A percentile compares a stretch with the other conserved stretches of the same genome.
Evolutionary conservation across 495 filamentous ascomycete species (phyloP).

Genomic region (Xylaria scruposa): DNA sequence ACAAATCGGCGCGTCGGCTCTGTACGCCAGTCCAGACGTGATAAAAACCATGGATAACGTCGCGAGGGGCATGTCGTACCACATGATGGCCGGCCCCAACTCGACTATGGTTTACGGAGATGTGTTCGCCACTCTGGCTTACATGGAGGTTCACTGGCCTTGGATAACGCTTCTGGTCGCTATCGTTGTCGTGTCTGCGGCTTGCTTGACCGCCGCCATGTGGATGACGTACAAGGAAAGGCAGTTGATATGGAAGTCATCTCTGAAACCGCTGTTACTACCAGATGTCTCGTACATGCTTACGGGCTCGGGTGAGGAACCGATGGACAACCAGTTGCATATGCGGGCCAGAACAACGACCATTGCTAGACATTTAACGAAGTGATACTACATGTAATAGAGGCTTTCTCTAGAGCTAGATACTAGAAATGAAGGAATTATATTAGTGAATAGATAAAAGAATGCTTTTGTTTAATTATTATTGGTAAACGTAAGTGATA

Average conservation of each 20-base stretch:
- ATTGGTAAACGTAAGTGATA: no score
- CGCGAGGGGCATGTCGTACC: slow-evolving; percentile 16
- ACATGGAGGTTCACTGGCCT: slow-evolving; percentile 7
- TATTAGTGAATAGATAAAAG: not conserved
- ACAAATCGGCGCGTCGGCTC: slow-evolving; percentile 9
- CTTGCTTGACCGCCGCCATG: not conserved
- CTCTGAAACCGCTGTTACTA: slow-evolving; percentile 4
- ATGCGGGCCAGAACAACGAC: slow-evolving; percentile 1
- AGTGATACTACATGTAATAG: not conserved
- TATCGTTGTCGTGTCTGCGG: not conserved
- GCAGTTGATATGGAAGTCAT: slow-evolving; percentile 13
- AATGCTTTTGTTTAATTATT: no score
- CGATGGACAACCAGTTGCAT: not conserved
- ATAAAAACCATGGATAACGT: slow-evolving; percentile 9
- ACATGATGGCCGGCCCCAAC: slow-evolving; percentile 18
- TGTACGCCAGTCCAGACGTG: slow-evolving; percentile 1
- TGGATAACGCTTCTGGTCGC: slow-evolving; percentile 8
- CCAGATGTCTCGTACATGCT: slow-evolving; percentile 13
- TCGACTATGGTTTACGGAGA: slow-evolving; percentile 2
- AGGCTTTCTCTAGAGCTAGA: not conserved
- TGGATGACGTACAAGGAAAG: not conserved
- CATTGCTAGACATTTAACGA: slow-evolving; percentile 9
- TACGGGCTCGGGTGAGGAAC: not conserved
- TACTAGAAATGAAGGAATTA: not conserved
- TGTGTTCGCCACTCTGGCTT: not conserved